A percentile compares a stretch with the other conserved stretches of the same genome.
phyloP scores from a whole-genome alignment of 129 eudicot genomes.

The Apium graveolens region DNA sequence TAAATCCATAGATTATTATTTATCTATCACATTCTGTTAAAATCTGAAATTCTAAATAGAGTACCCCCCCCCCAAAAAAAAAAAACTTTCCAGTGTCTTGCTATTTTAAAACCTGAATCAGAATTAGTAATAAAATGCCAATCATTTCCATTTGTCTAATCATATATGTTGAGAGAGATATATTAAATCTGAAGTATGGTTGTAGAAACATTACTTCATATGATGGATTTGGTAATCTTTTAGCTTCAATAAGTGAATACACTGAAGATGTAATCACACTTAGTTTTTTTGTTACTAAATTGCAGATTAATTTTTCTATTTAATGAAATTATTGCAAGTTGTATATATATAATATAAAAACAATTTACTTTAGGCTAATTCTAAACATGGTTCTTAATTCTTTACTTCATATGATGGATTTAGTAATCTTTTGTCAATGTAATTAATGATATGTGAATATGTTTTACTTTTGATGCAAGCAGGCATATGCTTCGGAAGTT shows the following conservation, averaged over 20 bases:
- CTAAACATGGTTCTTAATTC: neutral
- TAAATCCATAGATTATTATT: neutral
- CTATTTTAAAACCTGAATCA: neutral
- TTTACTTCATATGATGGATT: neutral
- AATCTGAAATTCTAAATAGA: too few species aligned
- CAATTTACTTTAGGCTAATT: neutral
- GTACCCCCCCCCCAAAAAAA: neutral
- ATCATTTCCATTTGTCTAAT: neutral
- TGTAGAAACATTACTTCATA: neutral
- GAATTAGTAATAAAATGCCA: neutral
- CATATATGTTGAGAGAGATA: neutral
- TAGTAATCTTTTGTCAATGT: neutral
- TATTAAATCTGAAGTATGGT: neutral
- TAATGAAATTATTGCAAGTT: neutral
- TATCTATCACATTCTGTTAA: neutral
- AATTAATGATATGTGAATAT: neutral
- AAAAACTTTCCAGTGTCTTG: neutral
- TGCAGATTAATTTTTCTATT: neutral
- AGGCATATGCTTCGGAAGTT: constrained; percentile 51
- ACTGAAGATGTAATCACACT: neutral
- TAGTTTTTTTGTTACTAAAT: neutral
- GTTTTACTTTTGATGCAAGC: constrained; percentile 3
- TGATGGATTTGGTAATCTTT: too few species aligned
- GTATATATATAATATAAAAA: neutral
- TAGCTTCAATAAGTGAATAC: neutral